These are phyloP conservation scores for Lasiosphaeria ovina DNA, from an alignment of 495 filamentous ascomycete genomes.

Conservation along the genomic window DNA sequence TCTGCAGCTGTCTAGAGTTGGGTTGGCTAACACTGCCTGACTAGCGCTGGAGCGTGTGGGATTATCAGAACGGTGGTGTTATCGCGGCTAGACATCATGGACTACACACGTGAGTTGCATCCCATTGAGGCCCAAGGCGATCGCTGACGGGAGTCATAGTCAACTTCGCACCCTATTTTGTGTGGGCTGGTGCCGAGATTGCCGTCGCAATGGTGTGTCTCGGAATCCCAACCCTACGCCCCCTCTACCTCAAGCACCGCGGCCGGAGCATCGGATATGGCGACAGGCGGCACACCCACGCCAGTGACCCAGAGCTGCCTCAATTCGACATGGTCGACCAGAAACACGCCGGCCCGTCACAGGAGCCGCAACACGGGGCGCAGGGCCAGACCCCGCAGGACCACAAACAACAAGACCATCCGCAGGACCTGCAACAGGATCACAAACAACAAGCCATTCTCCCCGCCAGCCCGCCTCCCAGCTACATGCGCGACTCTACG, in stretches of 20 bases:
- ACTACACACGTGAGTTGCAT: conserved; percentile 36
- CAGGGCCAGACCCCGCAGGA: neutral
- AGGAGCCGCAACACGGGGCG: neutral
- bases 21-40: neutral
- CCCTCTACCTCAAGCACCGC: conserved; percentile 34
- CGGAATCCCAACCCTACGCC: conserved; percentile 38
- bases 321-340: conserved; percentile 30
- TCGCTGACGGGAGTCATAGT: conserved; percentile 20
- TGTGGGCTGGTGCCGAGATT: conserved; percentile 42
- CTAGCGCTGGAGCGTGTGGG: conserved; percentile 40
- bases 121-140: neutral
- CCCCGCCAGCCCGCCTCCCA: conserved; percentile 5
- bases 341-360: conserved; percentile 9
- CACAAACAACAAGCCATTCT: neutral
- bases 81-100: conserved; percentile 32
- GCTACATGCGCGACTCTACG: conserved; percentile 22
- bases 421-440: too few relatives aligned
- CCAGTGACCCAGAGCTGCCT: conserved; percentile 26
- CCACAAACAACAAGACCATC: neutral
- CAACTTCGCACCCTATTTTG: conserved; percentile 40
- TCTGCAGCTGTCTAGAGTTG: neutral
- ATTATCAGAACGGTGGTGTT: conserved; percentile 40
- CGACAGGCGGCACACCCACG: conserved; percentile 14
- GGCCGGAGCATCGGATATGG: conserved; percentile 23
- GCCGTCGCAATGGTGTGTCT: conserved; percentile 42